Percentiles rank a stretch among this genome's conserved stretches.
phyloP scores from a whole-genome alignment of 495 filamentous ascomycete species.

The Penicillium longicatenatum region DNA sequence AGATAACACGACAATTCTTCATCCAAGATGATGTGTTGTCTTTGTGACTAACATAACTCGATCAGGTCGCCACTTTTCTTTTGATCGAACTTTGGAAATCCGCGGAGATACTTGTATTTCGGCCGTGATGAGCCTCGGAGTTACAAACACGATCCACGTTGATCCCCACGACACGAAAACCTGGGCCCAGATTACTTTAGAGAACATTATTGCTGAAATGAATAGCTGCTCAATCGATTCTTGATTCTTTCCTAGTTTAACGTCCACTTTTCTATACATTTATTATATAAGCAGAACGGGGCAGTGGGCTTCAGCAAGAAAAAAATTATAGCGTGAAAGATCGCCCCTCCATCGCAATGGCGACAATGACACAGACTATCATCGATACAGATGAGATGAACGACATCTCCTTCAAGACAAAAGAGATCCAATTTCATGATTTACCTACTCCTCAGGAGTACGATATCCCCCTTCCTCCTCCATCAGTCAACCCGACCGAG shows the following conservation, averaged over 20 bases:
- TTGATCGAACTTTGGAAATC: background rate
- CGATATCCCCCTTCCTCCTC: slow-evolving; percentile 72
- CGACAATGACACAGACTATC: slow-evolving; percentile 30
- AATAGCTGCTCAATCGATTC: background rate
- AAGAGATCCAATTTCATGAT: slow-evolving; percentile 32
- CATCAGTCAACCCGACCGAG: slow-evolving; percentile 57
- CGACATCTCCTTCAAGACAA: slow-evolving; percentile 20
- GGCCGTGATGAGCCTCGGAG: background rate
- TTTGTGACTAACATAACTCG: slow-evolving; percentile 1
- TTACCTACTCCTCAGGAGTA: slow-evolving; percentile 31
- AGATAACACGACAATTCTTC: background rate
- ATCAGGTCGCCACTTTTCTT: background rate
- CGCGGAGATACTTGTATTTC: background rate
- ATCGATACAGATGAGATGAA: slow-evolving; percentile 12
- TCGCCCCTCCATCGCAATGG: slow-evolving; percentile 21
- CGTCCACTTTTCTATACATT: slow-evolving; percentile 1
- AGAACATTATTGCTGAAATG: background rate
- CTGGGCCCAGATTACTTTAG: background rate
- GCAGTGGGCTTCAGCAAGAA: background rate
- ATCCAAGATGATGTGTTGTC: background rate
- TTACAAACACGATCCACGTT: background rate
- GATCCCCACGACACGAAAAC: background rate
- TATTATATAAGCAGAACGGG: slow-evolving; percentile 9
- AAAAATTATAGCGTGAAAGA: background rate
- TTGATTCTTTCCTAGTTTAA: background rate